Base-by-base conservation (phyloP, 805 yeast genomes). In the Danielia oregonensis region DNA sequence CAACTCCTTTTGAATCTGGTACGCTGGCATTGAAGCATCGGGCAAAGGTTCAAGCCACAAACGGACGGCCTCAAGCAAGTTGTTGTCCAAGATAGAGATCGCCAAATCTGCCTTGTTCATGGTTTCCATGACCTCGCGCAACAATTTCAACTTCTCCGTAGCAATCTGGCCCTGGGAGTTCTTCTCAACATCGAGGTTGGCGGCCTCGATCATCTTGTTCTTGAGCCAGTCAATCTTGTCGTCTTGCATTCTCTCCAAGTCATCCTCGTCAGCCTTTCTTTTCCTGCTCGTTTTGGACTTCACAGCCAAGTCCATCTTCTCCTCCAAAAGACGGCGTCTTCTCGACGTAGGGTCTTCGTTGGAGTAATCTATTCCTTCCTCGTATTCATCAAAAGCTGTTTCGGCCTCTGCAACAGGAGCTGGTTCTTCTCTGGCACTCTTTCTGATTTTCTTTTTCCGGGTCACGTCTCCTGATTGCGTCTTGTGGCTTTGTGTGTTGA, bases 41-140 rank as follows among this genome's bases (percentile, higher is more conserved):
- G 98, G 98, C 50, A 93, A 72, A 19, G 99, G 99, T 61, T 93
- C 99, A 38, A 93, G 71, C 99, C 99, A 93, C 57, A 87, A 81
- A 49, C 97, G 76, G 17, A 93, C 89, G 32, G 95, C 91, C 51
- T 91, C 97, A 40, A 93, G 69, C 49, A 93, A 62, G 59, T 93
- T 93, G 58, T 93, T 93, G 65, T 93, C 99, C 52, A 93, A 71
- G 39, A 93, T 86, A 18, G 95, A 83, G 54, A 91, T 96, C 22
- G 95, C 89, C 49, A 93, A 70, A 55, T 82, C 84, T 2, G 87
- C 87, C 64, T 87, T 83, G 17, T 86, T 71, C 52, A 93, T 65
- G 3, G 85, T 78, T 40, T 75, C 79, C 43, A 74, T 77, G 17
- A 93, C 98, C 48, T 78, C 83, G 17, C 85, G 84, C 52, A 93